A percentile compares a stretch with the other conserved stretches of the same genome.
phyloP scores from a whole-genome alignment of 495 filamentous ascomycete species.

The Bathelium albidoporum region DNA sequence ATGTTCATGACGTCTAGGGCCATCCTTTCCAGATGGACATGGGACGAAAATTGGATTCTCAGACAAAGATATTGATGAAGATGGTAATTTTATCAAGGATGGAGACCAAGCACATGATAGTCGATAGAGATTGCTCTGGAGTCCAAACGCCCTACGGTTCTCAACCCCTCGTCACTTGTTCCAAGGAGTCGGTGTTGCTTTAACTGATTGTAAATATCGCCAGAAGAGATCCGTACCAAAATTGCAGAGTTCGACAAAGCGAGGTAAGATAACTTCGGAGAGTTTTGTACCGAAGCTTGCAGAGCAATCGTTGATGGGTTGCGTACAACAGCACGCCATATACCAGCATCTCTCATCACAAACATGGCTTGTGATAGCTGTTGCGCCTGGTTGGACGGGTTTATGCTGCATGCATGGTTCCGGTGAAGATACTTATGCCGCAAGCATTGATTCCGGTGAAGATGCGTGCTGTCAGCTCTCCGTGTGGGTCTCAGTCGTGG shows the following conservation, averaged over 20 bases:
- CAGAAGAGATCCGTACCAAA: background rate
- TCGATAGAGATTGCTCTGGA: background rate
- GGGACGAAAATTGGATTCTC: slow-evolving; percentile 3
- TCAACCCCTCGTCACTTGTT: background rate
- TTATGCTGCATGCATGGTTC: background rate
- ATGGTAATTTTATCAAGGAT: slow-evolving; percentile 5
- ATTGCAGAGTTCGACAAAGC: background rate
- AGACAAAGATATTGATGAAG: slow-evolving; percentile 5
- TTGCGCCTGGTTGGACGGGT: background rate
- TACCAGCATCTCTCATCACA: background rate
- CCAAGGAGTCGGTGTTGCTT: background rate
- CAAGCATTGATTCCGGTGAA: slow-evolving; percentile 5
- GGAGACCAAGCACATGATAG: slow-evolving; percentile 2
- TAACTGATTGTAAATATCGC: background rate
- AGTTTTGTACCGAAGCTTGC: background rate
- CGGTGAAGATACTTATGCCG: background rate
- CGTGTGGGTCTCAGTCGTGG: slow-evolving; percentile 1
- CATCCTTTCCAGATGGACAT: slow-evolving; percentile 5
- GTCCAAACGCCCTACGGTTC: background rate
- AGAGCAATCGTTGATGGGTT: background rate
- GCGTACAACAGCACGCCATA: background rate
- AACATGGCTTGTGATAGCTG: background rate
- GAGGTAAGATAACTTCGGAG: background rate
- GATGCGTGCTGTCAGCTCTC: slow-evolving; percentile 4
- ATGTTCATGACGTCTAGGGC: background rate